A percentile compares a stretch with the other conserved stretches of the same genome.
Conservation (phyloP, 306 rosid species). For the Mimosa pudica region DNA sequence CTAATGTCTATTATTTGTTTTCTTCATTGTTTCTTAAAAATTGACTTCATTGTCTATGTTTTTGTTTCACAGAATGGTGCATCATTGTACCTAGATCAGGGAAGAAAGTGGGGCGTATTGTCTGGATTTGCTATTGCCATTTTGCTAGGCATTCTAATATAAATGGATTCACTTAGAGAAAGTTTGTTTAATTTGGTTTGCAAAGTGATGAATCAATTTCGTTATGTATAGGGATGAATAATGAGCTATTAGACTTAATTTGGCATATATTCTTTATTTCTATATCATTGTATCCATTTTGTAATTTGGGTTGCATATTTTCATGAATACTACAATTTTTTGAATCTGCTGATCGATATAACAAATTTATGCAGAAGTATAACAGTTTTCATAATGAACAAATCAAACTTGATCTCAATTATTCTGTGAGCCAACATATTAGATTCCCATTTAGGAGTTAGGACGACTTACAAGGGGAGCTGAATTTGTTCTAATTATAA, state of each 20-base stretch:
- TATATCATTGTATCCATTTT: constrained; percentile 20
- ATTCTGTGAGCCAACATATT: neutral
- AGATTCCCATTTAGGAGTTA: too few relatives aligned
- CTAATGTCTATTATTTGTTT: neutral
- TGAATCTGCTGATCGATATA: constrained; percentile 16
- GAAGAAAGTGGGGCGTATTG: constrained; percentile 55
- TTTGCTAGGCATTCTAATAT: constrained; percentile 45
- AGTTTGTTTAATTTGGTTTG: constrained; percentile 32
- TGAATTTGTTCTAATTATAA: too few relatives aligned
- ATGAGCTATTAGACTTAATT: constrained; percentile 21
- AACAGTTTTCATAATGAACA: neutral
- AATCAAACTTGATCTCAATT: neutral
- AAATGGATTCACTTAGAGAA: constrained; percentile 34
- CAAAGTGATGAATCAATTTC: constrained; percentile 34
- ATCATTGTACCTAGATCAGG: constrained; percentile 45
- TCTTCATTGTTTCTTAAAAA: neutral
- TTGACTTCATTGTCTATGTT: neutral
- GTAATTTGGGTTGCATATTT: constrained; percentile 32
- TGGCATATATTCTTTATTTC: constrained; percentile 6
- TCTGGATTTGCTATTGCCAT: constrained; percentile 53
- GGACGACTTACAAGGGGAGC: too few relatives aligned
- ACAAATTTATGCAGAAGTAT: neutral
- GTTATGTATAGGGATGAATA: constrained; percentile 43
- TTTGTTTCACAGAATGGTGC: constrained; percentile 63
- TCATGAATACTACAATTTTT: constrained; percentile 37